phyloP scores from a whole-genome alignment of 2,329 filamentous ascomycete genomes.

The Neophaeococcomyces aloes region DNA sequence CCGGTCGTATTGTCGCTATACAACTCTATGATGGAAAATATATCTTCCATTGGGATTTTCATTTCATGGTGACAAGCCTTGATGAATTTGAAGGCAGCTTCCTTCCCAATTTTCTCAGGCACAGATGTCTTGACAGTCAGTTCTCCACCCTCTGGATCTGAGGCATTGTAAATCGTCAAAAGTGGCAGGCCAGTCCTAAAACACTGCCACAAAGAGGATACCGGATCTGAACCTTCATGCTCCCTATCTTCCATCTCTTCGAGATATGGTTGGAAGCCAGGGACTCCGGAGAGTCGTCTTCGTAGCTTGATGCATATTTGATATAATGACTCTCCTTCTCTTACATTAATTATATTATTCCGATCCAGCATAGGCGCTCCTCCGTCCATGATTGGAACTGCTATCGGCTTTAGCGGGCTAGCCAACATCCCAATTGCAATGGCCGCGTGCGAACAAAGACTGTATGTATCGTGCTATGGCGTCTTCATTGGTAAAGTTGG shows the following conservation, averaged over 20 bases:
- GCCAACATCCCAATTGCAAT: constrained; percentile 22
- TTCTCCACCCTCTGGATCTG: constrained; percentile 57
- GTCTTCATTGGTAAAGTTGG: background rate
- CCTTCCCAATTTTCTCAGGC: constrained; percentile 70
- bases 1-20: constrained; percentile 92
- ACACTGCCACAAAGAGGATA: constrained; percentile 82
- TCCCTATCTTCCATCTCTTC: constrained; percentile 59
- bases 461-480: too few relatives aligned
- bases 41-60: constrained; percentile 66
- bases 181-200: constrained; percentile 75
- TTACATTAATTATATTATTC: constrained; percentile 93
- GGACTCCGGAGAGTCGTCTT: constrained; percentile 70
- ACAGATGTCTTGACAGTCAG: constrained; percentile 44
- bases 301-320: constrained; percentile 86
- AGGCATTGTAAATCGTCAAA: constrained; percentile 76
- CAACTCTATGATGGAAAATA: constrained; percentile 84
- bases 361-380: constrained; percentile 61
- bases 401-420: constrained; percentile 28
- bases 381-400: too few relatives aligned
- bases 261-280: constrained; percentile 67
- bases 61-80: constrained; percentile 78
- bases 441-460: too few relatives aligned
- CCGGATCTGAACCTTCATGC: constrained; percentile 60
- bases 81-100: constrained; percentile 84
- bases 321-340: constrained; percentile 89